These are phyloP conservation scores for Chlorella variabilis DNA, from an alignment of 163 green algal genomes.

Conservation along the genomic window DNA sequence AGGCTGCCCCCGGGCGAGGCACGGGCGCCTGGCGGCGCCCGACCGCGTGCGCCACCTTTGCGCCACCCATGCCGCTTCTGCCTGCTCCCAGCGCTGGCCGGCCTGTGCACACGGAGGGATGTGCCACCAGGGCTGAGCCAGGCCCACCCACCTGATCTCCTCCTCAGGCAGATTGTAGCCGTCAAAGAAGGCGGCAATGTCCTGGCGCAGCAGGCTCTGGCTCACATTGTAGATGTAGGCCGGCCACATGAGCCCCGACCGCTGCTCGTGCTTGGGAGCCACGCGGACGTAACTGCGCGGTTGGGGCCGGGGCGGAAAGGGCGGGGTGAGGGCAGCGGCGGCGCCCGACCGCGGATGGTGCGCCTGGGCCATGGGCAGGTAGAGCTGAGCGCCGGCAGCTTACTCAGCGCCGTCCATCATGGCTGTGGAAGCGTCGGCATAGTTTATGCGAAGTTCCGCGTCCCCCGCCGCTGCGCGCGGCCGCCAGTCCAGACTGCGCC, in stretches of 20 bases:
- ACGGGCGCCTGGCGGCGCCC: no score
- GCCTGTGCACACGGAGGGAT: not conserved
- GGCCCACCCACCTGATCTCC: conserved; percentile 6
- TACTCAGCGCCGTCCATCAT: not conserved
- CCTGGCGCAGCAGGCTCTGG: conserved; percentile 9
- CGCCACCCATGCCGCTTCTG: no score
- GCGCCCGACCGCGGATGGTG: no score
- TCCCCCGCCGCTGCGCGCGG: not conserved
- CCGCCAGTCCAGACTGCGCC: not conserved
- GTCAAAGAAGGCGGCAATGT: conserved; percentile 35
- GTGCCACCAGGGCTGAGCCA: not conserved
- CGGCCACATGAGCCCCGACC: not conserved
- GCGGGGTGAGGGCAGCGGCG: no score
- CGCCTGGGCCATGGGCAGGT: no score
- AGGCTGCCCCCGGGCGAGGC: no score
- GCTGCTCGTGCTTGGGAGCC: not conserved
- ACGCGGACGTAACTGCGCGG: conserved; percentile 12
- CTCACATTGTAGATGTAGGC: conserved; percentile 23
- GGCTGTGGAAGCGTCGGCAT: not conserved
- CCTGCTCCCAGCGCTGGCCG: no score
- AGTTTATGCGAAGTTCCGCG: not conserved
- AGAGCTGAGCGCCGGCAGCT: no score
- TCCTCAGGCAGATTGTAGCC: not conserved
- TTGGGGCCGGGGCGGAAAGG: not conserved
- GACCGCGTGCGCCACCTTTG: no score